Evolutionary conservation across 495 filamentous ascomycete species (phyloP), one percentile per base, ranked within the genome.

Genomic region (Friedmanniomyces simplex): DNA sequence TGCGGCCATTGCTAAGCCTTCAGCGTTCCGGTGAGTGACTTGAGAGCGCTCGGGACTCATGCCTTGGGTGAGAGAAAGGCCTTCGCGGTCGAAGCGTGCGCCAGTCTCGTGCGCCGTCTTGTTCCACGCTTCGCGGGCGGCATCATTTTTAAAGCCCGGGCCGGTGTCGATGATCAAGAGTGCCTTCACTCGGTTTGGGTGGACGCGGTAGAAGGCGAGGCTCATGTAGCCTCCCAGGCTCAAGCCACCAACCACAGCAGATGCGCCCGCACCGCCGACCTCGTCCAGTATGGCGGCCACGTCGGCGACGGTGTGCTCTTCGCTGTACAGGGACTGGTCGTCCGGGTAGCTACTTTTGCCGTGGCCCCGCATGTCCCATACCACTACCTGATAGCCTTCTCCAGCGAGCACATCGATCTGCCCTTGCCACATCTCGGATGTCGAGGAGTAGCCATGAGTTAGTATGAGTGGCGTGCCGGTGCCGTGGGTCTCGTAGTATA

Each of bases 161-260:
- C 62, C 62, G 26, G 62, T 64, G 32, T 64, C 62, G 48, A 64
- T 64, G 42, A 64, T 64, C n/a, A 64, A 36, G 5, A 64, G 50
- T 20, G 41, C 50, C 34, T 47, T 42, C 1, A 59, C 54, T 5
- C 62, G 49, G 26, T 54, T 10, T 5, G 59, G 49, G 32, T 64
- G 59, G 11, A 45, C 34, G 34, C 54, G 62, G 45, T 64, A 62
- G 59, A 62, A 64, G 18, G 62, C 62, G 24, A 63, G 45, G 28
- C 57, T 61, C 59, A 62, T 64, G 47, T 64, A 64, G 14, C 62
- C 62, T 24, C 62, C 62, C 39, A 64, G 50, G 26, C 57, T 61
- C 48, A 64, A 43, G 3, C 62, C 62, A 13, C 62, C 62, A 12
- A 64, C 55, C n/a, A 64, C 59, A 7, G 55, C 54, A 5, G 32